phyloP scores from a whole-genome alignment of 441 rosid species.

The Melastoma candidum region DNA sequence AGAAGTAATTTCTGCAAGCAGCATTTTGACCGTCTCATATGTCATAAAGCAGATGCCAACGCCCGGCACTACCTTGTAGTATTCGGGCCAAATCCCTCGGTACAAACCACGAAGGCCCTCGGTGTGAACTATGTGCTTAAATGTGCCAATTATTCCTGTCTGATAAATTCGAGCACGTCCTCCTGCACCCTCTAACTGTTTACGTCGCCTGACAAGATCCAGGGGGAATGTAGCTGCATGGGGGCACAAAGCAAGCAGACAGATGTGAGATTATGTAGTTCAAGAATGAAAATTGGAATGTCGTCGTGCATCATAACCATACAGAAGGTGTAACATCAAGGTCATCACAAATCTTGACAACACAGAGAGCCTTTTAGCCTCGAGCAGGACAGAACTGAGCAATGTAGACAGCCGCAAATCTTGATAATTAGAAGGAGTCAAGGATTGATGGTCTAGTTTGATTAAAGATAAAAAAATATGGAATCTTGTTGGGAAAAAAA shows the following conservation, averaged over 20 bases:
- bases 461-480: no score
- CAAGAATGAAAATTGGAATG: neutral
- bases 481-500: no score
- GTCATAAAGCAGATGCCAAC: constrained; percentile 95
- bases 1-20: constrained; percentile 42
- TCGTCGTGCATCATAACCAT: constrained; percentile 2
- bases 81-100: constrained; percentile 88
- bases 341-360: no score
- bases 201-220: constrained; percentile 85
- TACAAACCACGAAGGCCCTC: constrained; percentile 79
- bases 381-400: no score
- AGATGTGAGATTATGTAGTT: no score
- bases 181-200: constrained; percentile 89
- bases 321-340: no score
- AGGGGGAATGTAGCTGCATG: constrained; percentile 79
- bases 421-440: no score
- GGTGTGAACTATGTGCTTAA: constrained; percentile 51
- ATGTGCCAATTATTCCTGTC: constrained; percentile 64
- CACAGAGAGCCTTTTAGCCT: no score
- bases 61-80: constrained; percentile 91
- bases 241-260: no score
- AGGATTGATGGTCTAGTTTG: no score
- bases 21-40: constrained; percentile 63
- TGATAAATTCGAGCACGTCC: constrained; percentile 72
- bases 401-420: no score